Percentiles rank a stretch among this genome's conserved stretches.
Conservation (phyloP, 352 stramenopile species). For the Pythium plurisporium region DNA sequence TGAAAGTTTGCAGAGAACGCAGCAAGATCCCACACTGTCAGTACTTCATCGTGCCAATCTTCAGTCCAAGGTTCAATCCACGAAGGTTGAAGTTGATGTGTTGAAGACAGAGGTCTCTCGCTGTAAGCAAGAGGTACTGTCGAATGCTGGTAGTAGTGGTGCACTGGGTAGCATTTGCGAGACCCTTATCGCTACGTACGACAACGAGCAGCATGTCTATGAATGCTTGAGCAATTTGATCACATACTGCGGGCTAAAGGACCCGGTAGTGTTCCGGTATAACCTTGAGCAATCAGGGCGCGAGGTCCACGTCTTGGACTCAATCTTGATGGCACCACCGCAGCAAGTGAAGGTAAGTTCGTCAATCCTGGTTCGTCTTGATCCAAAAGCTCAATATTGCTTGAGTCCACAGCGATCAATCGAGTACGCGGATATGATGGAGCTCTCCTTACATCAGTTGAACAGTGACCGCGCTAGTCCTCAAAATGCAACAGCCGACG, state of each 20-base stretch:
- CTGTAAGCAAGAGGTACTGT: slow-evolving; percentile 52
- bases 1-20: slow-evolving; percentile 8
- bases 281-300: slow-evolving; percentile 54
- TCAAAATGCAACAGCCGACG: neutral
- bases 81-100: slow-evolving; percentile 58
- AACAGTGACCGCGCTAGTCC: neutral
- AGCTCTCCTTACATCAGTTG: slow-evolving; percentile 22
- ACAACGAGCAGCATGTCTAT: slow-evolving; percentile 72
- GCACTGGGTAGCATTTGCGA: slow-evolving; percentile 55
- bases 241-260: slow-evolving; percentile 37
- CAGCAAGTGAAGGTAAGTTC: slow-evolving; percentile 36
- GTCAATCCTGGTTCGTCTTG: neutral
- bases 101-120: slow-evolving; percentile 42
- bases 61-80: slow-evolving; percentile 13
- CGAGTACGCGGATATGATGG: slow-evolving; percentile 18
- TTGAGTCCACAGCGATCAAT: slow-evolving; percentile 9
- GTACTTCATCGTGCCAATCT: neutral
- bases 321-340: slow-evolving; percentile 41
- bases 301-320: slow-evolving; percentile 57
- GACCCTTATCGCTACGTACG: slow-evolving; percentile 54
- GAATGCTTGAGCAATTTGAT: slow-evolving; percentile 64
- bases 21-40: neutral
- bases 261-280: slow-evolving; percentile 40
- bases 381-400: neutral
- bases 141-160: slow-evolving; percentile 26